Conservation (phyloP, 164 flowering plant genomes). For the Berberis vulgaris region DNA sequence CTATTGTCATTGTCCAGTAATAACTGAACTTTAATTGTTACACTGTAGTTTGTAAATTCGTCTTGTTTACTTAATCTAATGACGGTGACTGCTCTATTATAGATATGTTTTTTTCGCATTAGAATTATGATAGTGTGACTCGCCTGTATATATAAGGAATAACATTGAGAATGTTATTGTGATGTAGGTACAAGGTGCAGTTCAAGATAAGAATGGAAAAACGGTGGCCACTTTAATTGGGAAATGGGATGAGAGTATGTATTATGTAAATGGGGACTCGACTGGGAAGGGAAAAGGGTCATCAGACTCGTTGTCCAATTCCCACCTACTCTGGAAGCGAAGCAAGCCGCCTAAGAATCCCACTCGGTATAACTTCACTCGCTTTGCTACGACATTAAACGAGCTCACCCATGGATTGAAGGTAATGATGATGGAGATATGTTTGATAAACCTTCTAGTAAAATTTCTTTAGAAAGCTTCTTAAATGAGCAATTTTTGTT, state of each 20-base stretch:
- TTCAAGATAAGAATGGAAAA: conserved; percentile 58
- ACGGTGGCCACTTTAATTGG: conserved; percentile 71
- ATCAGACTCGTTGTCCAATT: conserved; percentile 28
- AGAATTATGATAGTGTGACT: background rate
- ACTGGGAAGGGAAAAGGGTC: conserved; percentile 48
- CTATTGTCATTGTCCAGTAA: too few relatives aligned
- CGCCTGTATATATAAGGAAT: conserved; percentile 26
- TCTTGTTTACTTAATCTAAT: too few relatives aligned
- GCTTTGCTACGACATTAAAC: conserved; percentile 60
- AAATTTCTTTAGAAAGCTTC: background rate
- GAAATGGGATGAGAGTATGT: conserved; percentile 97
- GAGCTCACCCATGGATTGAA: conserved; percentile 65
- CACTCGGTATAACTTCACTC: conserved; percentile 61
- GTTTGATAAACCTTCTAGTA: background rate
- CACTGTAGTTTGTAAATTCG: too few relatives aligned
- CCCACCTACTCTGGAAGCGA: conserved; percentile 54
- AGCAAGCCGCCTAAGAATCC: conserved; percentile 42
- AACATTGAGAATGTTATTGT: conserved; percentile 14
- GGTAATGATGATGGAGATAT: conserved; percentile 8
- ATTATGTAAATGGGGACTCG: conserved; percentile 63
- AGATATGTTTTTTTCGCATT: background rate
- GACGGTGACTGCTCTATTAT: too few relatives aligned
- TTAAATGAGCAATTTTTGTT: background rate
- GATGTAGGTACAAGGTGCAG: conserved; percentile 77
- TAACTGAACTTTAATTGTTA: too few relatives aligned